Evolutionary conservation across 331 rosid genomes (phyloP).

Genomic region (Rhamnella rubrinervis): DNA sequence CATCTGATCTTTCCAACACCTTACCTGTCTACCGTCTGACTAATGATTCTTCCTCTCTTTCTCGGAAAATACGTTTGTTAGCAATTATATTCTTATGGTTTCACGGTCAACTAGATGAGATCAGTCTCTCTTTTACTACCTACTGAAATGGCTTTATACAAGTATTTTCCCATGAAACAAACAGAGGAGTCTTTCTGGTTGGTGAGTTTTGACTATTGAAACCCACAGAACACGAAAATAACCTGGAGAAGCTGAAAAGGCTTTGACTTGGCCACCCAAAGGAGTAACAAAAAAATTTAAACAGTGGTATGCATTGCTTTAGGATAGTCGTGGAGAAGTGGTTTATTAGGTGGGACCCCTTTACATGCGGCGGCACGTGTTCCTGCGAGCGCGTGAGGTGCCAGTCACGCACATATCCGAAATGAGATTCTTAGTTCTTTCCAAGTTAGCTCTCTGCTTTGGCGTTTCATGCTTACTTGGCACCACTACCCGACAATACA

Average conservation of each 20-base stretch:
- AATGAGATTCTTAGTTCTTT: neutral
- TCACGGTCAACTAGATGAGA: no score
- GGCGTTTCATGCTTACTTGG: neutral
- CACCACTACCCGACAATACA: no score
- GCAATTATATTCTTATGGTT: no score
- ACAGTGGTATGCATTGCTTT: neutral
- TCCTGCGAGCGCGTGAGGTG: neutral
- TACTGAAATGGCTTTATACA: no score
- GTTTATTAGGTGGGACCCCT: neutral
- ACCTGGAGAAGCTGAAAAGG: constrained; percentile 9
- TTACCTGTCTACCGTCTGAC: neutral
- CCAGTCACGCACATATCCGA: neutral
- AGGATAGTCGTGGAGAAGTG: no score
- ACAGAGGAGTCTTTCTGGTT: constrained; percentile 4
- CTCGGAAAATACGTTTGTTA: no score
- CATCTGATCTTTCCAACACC: neutral
- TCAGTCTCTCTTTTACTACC: no score
- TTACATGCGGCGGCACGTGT: neutral
- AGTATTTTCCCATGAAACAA: constrained; percentile 10
- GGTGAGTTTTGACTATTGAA: neutral
- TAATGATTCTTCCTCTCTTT: neutral
- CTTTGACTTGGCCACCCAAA: neutral
- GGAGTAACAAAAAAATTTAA: no score
- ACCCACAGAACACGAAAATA: neutral
- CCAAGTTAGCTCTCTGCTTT: neutral